A percentile compares a stretch with the other conserved stretches of the same genome.
Conservation (phyloP, 495 filamentous ascomycete species). For the Apiosordaria backusii region DNA sequence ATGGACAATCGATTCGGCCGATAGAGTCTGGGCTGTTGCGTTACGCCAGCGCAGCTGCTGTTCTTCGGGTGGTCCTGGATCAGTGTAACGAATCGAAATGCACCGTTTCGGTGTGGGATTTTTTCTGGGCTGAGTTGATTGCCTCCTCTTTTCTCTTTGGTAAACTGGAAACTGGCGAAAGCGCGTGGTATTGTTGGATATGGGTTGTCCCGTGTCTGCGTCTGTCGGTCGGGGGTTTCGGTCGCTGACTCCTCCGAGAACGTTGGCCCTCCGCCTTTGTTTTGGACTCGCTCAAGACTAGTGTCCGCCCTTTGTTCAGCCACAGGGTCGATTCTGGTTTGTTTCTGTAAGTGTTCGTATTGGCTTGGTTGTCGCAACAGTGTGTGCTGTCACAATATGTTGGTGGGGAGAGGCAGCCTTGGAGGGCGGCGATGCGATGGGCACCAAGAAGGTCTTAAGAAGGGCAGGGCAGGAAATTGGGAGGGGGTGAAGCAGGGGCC, state of each 20-base stretch:
- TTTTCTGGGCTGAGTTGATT: constrained; percentile 11
- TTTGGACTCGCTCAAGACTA: constrained; percentile 10
- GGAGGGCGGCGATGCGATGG: constrained; percentile 23
- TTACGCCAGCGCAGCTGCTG: constrained; percentile 27
- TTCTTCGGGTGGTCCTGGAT: constrained; percentile 28
- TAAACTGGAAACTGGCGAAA: neutral
- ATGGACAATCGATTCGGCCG: constrained; percentile 26
- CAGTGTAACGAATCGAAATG: constrained; percentile 32
- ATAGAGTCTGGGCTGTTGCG: constrained; percentile 17
- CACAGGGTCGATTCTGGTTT: constrained; percentile 7
- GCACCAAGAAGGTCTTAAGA: constrained; percentile 25
- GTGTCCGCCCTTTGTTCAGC: constrained; percentile 20
- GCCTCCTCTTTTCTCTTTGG: constrained; percentile 8
- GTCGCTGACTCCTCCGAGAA: constrained; percentile 1
- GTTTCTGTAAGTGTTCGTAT: constrained; percentile 15
- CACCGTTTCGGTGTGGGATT: constrained; percentile 17
- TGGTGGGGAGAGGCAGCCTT: constrained; percentile 24
- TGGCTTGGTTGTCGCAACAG: no score
- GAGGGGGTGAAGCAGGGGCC: constrained; percentile 20
- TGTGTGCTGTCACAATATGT: neutral
- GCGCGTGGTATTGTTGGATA: neutral
- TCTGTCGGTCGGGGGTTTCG: neutral
- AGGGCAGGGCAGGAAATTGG: constrained; percentile 18
- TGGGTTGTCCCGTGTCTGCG: neutral
- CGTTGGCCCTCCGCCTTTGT: constrained; percentile 16